phyloP scores from a whole-genome alignment of 495 filamentous ascomycete species.

The Trichoderma gamsii region DNA sequence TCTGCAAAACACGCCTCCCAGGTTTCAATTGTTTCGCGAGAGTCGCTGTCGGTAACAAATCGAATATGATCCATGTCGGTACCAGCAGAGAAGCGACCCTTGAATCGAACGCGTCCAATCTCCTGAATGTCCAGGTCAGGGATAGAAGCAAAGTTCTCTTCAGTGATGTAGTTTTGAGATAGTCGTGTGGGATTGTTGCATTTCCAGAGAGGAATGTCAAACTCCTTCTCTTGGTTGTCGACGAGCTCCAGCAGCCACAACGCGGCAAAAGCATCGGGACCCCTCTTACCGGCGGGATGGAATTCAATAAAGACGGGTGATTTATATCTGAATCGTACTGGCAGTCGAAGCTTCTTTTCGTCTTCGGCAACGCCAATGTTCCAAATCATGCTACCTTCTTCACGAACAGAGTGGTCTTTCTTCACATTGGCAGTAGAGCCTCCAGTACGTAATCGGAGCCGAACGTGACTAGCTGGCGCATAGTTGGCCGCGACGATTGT shows the following conservation, averaged over 20 bases:
- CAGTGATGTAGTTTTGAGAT: conserved; percentile 85
- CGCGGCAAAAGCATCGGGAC: conserved; percentile 65
- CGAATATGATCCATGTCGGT: conserved; percentile 79
- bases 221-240: conserved; percentile 66
- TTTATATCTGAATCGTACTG: conserved; percentile 83
- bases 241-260: conserved; percentile 81
- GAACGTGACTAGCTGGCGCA: conserved; percentile 57
- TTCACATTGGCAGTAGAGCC: conserved; percentile 70
- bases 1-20: conserved; percentile 88
- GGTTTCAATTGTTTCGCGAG: conserved; percentile 85
- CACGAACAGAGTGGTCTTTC: conserved; percentile 48
- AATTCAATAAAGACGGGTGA: conserved; percentile 87
- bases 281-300: conserved; percentile 58
- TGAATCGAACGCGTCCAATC: conserved; percentile 74
- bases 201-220: conserved; percentile 83
- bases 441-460: conserved; percentile 76
- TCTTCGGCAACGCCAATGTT: conserved; percentile 47
- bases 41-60: conserved; percentile 82
- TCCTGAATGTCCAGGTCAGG: conserved; percentile 65
- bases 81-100: conserved; percentile 75
- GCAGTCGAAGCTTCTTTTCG: conserved; percentile 59
- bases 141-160: conserved; percentile 56
- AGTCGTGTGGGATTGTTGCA: conserved; percentile 67
- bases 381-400: conserved; percentile 56
- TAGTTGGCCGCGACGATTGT: conserved; percentile 55